Percentiles rank a stretch among this genome's conserved stretches.
phyloP scores from a whole-genome alignment of 1,284 basidiomycete species.

The Puccinia polysora region DNA sequence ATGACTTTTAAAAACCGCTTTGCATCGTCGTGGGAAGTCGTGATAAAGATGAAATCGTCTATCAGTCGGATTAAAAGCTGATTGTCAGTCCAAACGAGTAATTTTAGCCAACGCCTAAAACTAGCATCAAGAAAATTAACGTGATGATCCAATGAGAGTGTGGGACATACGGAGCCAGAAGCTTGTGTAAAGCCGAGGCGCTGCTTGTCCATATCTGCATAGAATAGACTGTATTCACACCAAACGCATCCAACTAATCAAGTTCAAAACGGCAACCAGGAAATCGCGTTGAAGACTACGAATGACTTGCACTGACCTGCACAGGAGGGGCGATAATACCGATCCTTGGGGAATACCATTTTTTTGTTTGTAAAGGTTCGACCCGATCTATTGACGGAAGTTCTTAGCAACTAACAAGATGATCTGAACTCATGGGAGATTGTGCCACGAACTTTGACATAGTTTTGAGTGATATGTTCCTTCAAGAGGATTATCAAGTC shows the following conservation, averaged over 20 bases:
- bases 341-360: slow-evolving; percentile 96
- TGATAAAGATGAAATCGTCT: slow-evolving; percentile 90
- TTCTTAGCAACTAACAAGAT: neutral
- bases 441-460: slow-evolving; percentile 66
- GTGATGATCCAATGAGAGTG: neutral
- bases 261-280: too few species aligned
- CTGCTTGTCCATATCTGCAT: slow-evolving; percentile 75
- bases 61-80: slow-evolving; percentile 77
- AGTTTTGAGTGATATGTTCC: slow-evolving; percentile 83
- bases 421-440: neutral
- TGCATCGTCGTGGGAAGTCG: slow-evolving; percentile 65
- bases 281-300: too few species aligned
- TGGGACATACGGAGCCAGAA: slow-evolving; percentile 60
- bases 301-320: slow-evolving; percentile 55
- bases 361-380: slow-evolving; percentile 72
- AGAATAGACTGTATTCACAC: slow-evolving; percentile 67
- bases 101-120: neutral
- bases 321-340: slow-evolving; percentile 78
- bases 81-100: slow-evolving; percentile 1
- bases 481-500: slow-evolving; percentile 70
- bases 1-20: slow-evolving; percentile 70
- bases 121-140: neutral
- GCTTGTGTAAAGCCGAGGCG: slow-evolving; percentile 63
- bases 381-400: slow-evolving; percentile 61
- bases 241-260: neutral